Evolutionary conservation across 179 eudicot genomes (phyloP).

Genomic region (Dionaea muscipula): DNA sequence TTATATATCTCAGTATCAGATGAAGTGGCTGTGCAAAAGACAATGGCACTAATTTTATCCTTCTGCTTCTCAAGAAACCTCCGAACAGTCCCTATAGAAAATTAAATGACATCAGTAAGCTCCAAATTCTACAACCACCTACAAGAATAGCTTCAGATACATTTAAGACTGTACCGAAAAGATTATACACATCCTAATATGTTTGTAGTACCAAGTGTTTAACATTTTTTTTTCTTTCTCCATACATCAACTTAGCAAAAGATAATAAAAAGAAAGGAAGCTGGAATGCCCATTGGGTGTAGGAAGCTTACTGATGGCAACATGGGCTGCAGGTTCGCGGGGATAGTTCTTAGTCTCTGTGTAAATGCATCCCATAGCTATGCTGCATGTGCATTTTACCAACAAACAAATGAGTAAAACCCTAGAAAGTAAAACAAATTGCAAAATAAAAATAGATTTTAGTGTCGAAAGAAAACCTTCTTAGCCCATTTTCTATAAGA

Average conservation of each 20-base stretch:
- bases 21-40: slow-evolving; percentile 74
- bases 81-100: slow-evolving; percentile 71
- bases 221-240: no score
- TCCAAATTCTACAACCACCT: background rate
- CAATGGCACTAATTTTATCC: slow-evolving; percentile 62
- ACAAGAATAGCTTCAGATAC: no score
- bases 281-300: no score
- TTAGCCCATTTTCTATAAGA: slow-evolving; percentile 71
- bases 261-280: no score
- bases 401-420: background rate
- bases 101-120: slow-evolving; percentile 8
- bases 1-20: slow-evolving; percentile 88
- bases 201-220: no score
- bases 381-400: slow-evolving; percentile 43
- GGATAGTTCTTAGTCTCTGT: slow-evolving; percentile 91
- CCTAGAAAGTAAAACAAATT: background rate
- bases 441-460: slow-evolving; percentile 11
- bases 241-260: no score
- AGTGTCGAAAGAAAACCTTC: slow-evolving; percentile 44
- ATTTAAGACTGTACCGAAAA: no score
- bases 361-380: slow-evolving; percentile 88
- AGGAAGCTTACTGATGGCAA: slow-evolving; percentile 57
- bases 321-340: slow-evolving; percentile 99
- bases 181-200: no score
- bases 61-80: slow-evolving; percentile 94